Conservation (phyloP, 768 basidiomycete genomes). For the Tricholoma sp. region DNA sequence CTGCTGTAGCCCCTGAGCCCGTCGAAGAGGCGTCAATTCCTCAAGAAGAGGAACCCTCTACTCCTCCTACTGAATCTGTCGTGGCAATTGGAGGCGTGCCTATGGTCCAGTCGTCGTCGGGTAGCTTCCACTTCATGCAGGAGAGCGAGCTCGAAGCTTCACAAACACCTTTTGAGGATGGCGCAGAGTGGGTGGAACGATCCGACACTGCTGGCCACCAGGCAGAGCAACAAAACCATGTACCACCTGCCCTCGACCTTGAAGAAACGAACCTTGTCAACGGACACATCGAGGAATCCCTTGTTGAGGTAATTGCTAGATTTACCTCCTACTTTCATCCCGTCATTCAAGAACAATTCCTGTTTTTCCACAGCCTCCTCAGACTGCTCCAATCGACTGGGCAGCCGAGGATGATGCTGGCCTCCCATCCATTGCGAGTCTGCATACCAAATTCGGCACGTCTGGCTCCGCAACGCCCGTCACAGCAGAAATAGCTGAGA, state of each 20-base stretch:
- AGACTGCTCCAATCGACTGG: constrained; percentile 62
- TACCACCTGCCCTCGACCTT: constrained; percentile 7
- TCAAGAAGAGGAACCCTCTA: constrained; percentile 18
- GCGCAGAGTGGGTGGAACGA: constrained; percentile 52
- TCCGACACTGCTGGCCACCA: constrained; percentile 31
- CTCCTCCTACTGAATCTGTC: constrained; percentile 23
- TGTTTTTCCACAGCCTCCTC: constrained; percentile 9
- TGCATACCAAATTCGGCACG: constrained; percentile 73
- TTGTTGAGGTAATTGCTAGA: constrained; percentile 8
- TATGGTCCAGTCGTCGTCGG: constrained; percentile 32
- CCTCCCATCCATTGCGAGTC: constrained; percentile 69
- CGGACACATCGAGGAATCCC: constrained; percentile 10
- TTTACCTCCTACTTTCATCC: background rate
- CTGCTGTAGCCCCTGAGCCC: constrained; percentile 32
- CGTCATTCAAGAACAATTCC: background rate
- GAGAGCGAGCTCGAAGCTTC: constrained; percentile 68
- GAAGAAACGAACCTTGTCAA: constrained; percentile 10
- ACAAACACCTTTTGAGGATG: constrained; percentile 43
- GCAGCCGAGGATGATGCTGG: constrained; percentile 76
- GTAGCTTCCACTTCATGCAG: constrained; percentile 77
- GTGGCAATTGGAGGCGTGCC: constrained; percentile 38
- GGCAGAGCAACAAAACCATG: constrained; percentile 17
- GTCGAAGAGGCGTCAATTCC: constrained; percentile 26
- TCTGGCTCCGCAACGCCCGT: constrained; percentile 69
- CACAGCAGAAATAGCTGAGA: constrained; percentile 20